Percentiles rank a stretch among this genome's conserved stretches.
Conservation (phyloP, 768 basidiomycete species). For the Suillus brevipes region DNA sequence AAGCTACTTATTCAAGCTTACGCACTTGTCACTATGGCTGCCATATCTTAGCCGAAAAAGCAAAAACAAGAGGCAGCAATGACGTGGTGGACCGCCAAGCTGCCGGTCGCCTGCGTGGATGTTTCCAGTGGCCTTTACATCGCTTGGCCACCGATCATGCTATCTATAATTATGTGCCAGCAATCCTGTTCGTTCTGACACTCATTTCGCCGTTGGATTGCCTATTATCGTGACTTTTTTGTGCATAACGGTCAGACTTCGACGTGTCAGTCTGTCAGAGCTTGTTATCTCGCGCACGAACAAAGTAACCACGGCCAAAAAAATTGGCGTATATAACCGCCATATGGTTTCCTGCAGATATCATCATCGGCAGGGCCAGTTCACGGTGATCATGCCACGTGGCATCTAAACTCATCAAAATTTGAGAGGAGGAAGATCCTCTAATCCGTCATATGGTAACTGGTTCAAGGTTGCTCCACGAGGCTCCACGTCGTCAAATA, state of each 20-base stretch:
- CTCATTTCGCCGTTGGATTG: not conserved
- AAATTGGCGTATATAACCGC: not conserved
- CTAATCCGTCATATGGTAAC: not conserved
- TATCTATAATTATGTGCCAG: no score
- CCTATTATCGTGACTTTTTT: not conserved
- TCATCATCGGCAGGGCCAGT: not conserved
- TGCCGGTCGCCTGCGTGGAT: no score
- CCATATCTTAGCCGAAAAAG: no score
- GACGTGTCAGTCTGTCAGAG: not conserved
- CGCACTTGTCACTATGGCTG: no score
- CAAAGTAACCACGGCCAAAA: not conserved
- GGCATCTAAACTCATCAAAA: not conserved
- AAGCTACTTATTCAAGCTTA: no score
- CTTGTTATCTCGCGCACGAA: not conserved
- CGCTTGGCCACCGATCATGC: no score
- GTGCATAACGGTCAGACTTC: not conserved
- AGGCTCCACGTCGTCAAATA: no score
- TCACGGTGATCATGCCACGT: not conserved
- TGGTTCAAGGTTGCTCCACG: not conserved
- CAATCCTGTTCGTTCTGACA: not conserved
- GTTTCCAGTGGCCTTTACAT: no score
- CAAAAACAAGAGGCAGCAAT: no score
- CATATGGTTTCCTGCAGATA: not conserved
- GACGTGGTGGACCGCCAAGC: no score
- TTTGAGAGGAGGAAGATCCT: not conserved